Conservation (phyloP, 345 rosid genomes). For the Brassica napus region DNA sequence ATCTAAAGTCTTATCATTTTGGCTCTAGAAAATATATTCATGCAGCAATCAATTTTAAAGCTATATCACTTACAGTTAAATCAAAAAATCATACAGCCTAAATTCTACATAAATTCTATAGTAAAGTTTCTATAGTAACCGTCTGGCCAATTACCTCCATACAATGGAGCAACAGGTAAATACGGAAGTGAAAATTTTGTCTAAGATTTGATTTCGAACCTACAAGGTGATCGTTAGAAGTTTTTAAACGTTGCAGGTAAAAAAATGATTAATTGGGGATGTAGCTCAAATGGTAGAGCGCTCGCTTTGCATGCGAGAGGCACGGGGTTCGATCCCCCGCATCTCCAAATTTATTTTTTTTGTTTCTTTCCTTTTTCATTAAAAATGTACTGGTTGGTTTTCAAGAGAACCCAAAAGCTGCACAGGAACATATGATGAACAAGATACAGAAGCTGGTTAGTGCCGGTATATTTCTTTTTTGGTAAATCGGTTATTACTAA, state of each 20-base stretch:
- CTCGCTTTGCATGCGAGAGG: slow-evolving; percentile 16
- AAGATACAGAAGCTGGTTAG: slow-evolving; percentile 86
- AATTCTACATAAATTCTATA: too few species aligned
- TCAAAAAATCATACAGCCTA: too few species aligned
- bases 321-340: slow-evolving; percentile 13
- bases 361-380: not conserved
- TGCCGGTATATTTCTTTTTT: slow-evolving; percentile 86
- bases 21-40: too few species aligned
- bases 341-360: not conserved
- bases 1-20: too few species aligned
- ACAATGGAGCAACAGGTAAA: slow-evolving; percentile 92
- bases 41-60: too few species aligned
- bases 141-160: slow-evolving; percentile 42
- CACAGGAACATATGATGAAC: slow-evolving; percentile 74
- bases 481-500: slow-evolving; percentile 31
- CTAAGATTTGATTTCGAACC: not conserved
- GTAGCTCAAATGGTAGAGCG: slow-evolving; percentile 9
- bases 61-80: too few species aligned
- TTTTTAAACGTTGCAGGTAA: slow-evolving; percentile 47
- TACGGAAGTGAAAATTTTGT: not conserved
- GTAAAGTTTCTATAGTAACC: too few species aligned
- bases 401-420: slow-evolving; percentile 92
- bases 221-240: not conserved
- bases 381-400: slow-evolving; percentile 52
- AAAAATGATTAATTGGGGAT: not conserved